Percentiles rank a stretch among this genome's conserved stretches.
Conservation (phyloP, 768 basidiomycete genomes). For the Russula lepida region DNA sequence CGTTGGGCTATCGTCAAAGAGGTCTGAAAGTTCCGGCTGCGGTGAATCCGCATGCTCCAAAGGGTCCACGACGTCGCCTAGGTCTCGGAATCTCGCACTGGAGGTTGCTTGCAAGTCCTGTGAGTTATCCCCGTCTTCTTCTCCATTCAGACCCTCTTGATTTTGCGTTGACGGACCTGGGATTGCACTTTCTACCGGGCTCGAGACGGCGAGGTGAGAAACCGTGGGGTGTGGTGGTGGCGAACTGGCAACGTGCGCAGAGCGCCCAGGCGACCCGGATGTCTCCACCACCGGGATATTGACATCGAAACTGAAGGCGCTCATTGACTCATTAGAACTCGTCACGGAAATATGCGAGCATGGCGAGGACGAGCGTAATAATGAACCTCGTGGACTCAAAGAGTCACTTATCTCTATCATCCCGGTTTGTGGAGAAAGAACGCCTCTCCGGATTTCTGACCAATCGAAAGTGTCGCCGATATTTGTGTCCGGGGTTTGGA, state of each 20-base stretch:
- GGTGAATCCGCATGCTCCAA: background rate
- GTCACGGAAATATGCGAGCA: constrained; percentile 3
- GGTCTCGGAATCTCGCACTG: background rate
- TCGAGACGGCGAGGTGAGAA: background rate
- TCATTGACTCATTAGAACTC: background rate
- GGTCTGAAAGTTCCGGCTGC: background rate
- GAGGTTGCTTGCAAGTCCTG: background rate
- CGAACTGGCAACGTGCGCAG: background rate
- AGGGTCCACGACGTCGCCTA: background rate
- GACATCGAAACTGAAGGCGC: constrained; percentile 4
- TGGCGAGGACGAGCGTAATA: background rate
- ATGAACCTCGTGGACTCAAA: background rate
- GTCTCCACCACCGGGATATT: background rate
- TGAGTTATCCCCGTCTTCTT: background rate
- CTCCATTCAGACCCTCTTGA: background rate
- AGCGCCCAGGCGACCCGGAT: background rate
- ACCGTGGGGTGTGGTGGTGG: background rate
- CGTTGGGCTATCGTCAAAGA: background rate
- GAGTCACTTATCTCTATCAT: background rate
- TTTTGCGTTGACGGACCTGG: background rate
- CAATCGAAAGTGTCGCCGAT: background rate
- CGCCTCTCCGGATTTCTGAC: background rate
- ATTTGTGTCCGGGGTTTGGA: background rate
- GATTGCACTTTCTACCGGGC: background rate
- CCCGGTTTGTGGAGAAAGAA: background rate